Percentiles rank a stretch among this genome's conserved stretches.
Conservation (phyloP, 2,329 filamentous ascomycete genomes). For the Xylaria multiplex region DNA sequence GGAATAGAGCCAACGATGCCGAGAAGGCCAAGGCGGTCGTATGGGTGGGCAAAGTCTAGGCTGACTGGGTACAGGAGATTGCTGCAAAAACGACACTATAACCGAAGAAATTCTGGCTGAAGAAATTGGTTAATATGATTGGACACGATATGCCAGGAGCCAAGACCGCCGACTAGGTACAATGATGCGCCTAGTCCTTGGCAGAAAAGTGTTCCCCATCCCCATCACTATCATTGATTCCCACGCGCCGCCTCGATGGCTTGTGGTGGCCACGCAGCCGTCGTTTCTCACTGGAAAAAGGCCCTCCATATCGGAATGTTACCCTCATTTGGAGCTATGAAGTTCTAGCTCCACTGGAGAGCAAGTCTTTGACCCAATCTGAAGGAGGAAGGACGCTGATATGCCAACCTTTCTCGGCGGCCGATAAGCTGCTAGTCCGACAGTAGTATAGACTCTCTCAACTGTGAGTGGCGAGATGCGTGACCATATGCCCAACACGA, state of each 20-base stretch:
- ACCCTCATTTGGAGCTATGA: slow-evolving; percentile 23
- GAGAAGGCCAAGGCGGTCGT: slow-evolving; percentile 31
- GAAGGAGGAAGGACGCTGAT: slow-evolving; percentile 24
- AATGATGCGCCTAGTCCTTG: slow-evolving; percentile 29
- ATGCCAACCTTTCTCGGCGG: slow-evolving; percentile 31
- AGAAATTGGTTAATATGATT: slow-evolving; percentile 4
- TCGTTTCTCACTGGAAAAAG: slow-evolving; percentile 9
- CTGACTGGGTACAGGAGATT: slow-evolving; percentile 15
- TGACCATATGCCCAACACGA: slow-evolving; percentile 10
- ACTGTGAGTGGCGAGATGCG: slow-evolving; percentile 23
- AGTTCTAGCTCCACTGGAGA: slow-evolving; percentile 14
- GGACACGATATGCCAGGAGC: slow-evolving; percentile 14
- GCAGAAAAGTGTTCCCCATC: slow-evolving; percentile 14
- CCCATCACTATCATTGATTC: neutral
- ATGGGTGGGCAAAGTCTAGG: slow-evolving; percentile 22
- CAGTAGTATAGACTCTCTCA: slow-evolving; percentile 2
- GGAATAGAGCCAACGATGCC: slow-evolving; percentile 21
- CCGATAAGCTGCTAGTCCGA: slow-evolving; percentile 28
- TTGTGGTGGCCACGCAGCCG: neutral
- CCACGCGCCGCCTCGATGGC: neutral
- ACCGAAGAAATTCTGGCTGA: neutral
- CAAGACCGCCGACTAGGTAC: neutral
- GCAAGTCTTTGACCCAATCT: slow-evolving; percentile 9
- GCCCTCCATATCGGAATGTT: slow-evolving; percentile 18
- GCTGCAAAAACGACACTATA: neutral